Evolutionary conservation across 2,329 filamentous ascomycete genomes (phyloP), one percentile per base, ranked within the genome.

Genomic region (Apiospora marii): DNA sequence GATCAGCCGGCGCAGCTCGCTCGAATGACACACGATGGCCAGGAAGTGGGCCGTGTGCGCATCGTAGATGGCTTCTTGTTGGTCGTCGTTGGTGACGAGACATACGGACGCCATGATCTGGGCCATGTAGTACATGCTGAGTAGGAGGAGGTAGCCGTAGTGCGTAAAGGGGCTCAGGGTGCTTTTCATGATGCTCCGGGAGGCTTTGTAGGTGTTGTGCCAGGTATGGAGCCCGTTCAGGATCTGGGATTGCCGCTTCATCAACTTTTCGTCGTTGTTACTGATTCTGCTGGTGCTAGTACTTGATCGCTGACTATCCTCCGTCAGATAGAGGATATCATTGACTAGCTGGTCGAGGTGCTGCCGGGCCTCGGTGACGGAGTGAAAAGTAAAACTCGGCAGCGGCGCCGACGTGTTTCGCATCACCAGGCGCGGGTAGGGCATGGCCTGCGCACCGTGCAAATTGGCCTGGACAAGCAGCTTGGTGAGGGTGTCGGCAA

Each of bases 111-210:
- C 77, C 81, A 87, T 86, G 71, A 88, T 84, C 5, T 74, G 77
- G 0, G 82, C 81, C 83, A 88, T 82, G 69, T 77, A 80, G 74
- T 87, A 80, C 72, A 87, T 84, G 3, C 81, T 72, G 4, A 70
- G 73, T 0, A 88, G 75, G 0, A 87, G 72, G 0, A 73, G 71
- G 64, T 82, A 72, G 16, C 74, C 76, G 19, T 77, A 77, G 24
- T 70, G 68, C 24, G 76, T 73, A 8, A 72, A 74, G n/a, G 72
- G 73, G 2, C 77, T 72, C 24, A 76, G 72, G 1, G 75, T 70
- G 22, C 69, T 69, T 3, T 71, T 64, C 0, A 76, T 16, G 1
- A 71, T 71, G 14, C 72, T 53, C 10, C 74, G 72, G 10, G 80
- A 80, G 0, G 74, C 72, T 22, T 80, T 70, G 22, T 80, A 80